Percentiles rank a stretch among this genome's conserved stretches.
Evolutionary conservation across 78 protist genomes (phyloP).

Genomic region (Isochrysis galbana): DNA sequence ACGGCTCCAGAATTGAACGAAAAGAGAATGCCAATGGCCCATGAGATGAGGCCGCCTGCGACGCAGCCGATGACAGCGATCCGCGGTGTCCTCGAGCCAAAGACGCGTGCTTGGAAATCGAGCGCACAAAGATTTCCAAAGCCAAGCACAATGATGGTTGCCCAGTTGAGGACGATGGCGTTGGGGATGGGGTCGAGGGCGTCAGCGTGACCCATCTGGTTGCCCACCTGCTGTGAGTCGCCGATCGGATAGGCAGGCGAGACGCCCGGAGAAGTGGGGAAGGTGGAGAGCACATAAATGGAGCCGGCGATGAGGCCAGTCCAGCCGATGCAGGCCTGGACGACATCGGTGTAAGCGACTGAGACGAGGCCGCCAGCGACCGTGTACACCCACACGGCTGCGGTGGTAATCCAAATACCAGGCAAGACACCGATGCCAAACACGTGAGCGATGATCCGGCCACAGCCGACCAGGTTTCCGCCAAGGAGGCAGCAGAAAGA

Average conservation of each 20-base stretch:
- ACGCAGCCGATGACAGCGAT: background rate
- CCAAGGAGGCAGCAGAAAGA: background rate
- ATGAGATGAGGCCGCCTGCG: background rate
- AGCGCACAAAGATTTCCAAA: conserved; percentile 15
- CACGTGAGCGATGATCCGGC: background rate
- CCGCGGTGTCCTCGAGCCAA: background rate
- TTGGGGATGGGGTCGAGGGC: background rate
- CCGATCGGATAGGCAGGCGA: conserved; percentile 1
- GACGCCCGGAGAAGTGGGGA: background rate
- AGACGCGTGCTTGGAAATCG: conserved; percentile 34
- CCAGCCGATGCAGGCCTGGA: background rate
- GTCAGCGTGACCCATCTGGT: background rate
- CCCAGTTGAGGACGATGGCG: conserved; percentile 29
- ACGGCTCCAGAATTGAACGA: background rate
- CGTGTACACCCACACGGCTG: background rate
- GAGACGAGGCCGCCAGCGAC: conserved; percentile 21
- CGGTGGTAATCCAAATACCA: background rate
- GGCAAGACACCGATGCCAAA: background rate
- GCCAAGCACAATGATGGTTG: conserved; percentile 26
- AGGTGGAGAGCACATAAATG: background rate
- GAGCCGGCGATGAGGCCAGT: background rate
- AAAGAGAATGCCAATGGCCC: background rate
- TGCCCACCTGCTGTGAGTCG: background rate
- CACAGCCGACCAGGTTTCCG: conserved; percentile 3
- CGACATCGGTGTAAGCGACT: background rate